phyloP scores from a whole-genome alignment of 805 yeast species.

The Cyberlindnera petersonii region DNA sequence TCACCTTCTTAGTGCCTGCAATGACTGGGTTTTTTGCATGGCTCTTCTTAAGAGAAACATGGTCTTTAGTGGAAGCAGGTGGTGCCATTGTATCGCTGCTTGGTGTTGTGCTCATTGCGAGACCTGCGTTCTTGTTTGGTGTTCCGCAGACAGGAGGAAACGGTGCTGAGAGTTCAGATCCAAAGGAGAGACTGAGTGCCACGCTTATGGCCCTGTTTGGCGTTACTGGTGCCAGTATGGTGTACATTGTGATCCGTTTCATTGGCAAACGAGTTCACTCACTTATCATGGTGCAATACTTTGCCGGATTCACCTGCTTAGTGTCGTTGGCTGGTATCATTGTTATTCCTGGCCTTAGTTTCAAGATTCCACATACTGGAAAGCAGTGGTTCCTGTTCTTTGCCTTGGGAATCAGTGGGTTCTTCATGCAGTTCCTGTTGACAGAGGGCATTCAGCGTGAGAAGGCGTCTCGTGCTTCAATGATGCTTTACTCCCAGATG shows the following conservation, averaged over 20 bases:
- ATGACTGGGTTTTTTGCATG: conserved; percentile 74
- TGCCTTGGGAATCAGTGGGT: conserved; percentile 71
- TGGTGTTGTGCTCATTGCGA: conserved; percentile 79
- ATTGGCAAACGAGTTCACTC: conserved; percentile 83
- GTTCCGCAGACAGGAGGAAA: conserved; percentile 23
- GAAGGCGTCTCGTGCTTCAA: conserved; percentile 69
- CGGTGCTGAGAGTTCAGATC: conserved; percentile 37
- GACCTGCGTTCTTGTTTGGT: conserved; percentile 73
- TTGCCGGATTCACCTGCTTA: conserved; percentile 57
- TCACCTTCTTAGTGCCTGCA: conserved; percentile 74
- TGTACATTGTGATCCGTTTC: conserved; percentile 65
- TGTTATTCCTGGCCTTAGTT: conserved; percentile 52
- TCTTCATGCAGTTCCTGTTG: conserved; percentile 71
- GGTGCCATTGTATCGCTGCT: conserved; percentile 65
- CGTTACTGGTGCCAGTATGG: conserved; percentile 63
- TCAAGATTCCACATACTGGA: conserved; percentile 55
- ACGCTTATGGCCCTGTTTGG: conserved; percentile 61
- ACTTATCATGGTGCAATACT: conserved; percentile 70
- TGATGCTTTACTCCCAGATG: conserved; percentile 73
- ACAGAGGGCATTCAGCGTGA: conserved; percentile 85
- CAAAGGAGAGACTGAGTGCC: conserved; percentile 57
- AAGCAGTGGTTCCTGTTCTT: conserved; percentile 65
- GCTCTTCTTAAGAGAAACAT: conserved; percentile 59
- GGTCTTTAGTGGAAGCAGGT: conserved; percentile 59
- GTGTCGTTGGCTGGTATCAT: conserved; percentile 51